Evolutionary conservation across 495 filamentous ascomycete genomes (phyloP).

Genomic region (Penicillium coprophilum): DNA sequence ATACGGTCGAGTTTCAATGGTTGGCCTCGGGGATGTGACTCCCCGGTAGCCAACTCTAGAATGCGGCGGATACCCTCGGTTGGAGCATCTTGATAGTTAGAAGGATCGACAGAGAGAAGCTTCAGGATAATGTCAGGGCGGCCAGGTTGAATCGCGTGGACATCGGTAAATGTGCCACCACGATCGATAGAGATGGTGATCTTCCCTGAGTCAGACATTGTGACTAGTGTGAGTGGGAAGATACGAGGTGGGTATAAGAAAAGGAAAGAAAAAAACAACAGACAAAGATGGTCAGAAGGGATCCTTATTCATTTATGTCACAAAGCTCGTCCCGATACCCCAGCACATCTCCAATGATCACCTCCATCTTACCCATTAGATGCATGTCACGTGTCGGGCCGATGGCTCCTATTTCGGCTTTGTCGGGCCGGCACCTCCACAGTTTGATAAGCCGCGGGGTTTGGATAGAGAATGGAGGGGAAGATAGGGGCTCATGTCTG

Average conservation of each 20-base stretch:
- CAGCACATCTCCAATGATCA: constrained; percentile 3
- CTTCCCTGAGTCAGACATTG: constrained; percentile 36
- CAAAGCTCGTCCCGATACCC: neutral
- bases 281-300: neutral
- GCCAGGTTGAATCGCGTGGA: constrained; percentile 52
- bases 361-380: constrained; percentile 6
- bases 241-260: neutral
- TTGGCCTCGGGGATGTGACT: constrained; percentile 75
- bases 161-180: constrained; percentile 68
- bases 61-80: constrained; percentile 90
- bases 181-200: constrained; percentile 52
- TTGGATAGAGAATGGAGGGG: neutral
- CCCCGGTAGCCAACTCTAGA: constrained; percentile 73
- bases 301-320: constrained; percentile 10
- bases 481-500: neutral
- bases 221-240: constrained; percentile 2
- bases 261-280: neutral
- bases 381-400: constrained; percentile 37
- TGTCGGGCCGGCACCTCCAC: constrained; percentile 25
- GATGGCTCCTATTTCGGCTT: constrained; percentile 14
- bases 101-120: constrained; percentile 84
- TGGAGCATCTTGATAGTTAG: constrained; percentile 85
- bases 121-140: constrained; percentile 80
- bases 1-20: constrained; percentile 80
- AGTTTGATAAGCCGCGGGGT: neutral